Evolutionary conservation across 78 protist species (phyloP), one percentile per base, ranked within the genome.

Genomic region (Pelomyxa schiedti): DNA sequence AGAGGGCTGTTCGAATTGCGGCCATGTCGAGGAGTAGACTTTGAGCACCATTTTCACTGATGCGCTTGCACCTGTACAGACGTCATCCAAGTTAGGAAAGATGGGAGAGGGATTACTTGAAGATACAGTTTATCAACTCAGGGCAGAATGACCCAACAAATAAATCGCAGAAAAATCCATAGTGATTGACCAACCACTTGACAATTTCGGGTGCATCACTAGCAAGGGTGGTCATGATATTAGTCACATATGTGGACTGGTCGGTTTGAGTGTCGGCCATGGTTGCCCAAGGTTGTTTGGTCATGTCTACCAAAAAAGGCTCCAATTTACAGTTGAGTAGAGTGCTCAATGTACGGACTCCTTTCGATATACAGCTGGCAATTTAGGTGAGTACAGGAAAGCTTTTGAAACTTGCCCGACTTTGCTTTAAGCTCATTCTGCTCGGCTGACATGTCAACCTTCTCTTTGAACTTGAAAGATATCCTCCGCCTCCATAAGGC

Each of bases 401-500:
- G 58, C 58, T 24, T 24, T 24, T 16, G 58, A 16, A 47, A 16
- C 16, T 47, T 47, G 58, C 58, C 58, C n/a, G n/a, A 47, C 58
- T 24, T 47, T 16, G 16, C 32, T 16, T 47, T 47, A 16, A 47
- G 16, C 58, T 47, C 58, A 16, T 16, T 24, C 32, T 24, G 32
- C 58, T 47, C 73, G 39, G 40, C 75, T 1, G 42, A 28, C 36
- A 83, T 39, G 42, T 83, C 74, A 47, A 83, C 68, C 65, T 41
- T 42, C 8, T 71, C 80, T n/a, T 47, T 67, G 39, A 76, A 74
- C 24, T 36, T 38, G 24, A 63, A 83, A 0, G 16, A 74, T 8
- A 80, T 69, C 22, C 42, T 35, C 52, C 53, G 63, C 9, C 71
- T 85, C 80, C 78, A 66, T 7, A 42, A 66, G 16, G 74, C 78